Conservation (phyloP, 1,284 basidiomycete species). For the Sanghuangporus weigelae region DNA sequence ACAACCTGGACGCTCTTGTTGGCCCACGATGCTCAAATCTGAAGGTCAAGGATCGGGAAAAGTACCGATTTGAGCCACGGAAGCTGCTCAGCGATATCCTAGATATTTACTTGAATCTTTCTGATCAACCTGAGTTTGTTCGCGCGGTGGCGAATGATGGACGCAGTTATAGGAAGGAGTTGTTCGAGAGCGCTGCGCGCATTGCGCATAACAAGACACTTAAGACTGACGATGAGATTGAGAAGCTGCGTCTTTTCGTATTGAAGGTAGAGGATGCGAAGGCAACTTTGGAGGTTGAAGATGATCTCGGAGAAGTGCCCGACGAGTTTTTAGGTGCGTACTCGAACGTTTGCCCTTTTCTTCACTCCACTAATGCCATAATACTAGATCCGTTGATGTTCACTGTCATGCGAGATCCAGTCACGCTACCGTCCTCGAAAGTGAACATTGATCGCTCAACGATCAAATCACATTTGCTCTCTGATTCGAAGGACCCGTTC, state of each 20-base stretch:
- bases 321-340: slow-evolving; percentile 88
- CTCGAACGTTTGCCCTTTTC: slow-evolving; percentile 5
- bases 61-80: slow-evolving; percentile 87
- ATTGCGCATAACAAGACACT: slow-evolving; percentile 66
- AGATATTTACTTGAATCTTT: slow-evolving; percentile 89
- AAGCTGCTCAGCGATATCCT: slow-evolving; percentile 83
- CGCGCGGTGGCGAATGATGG: slow-evolving; percentile 90
- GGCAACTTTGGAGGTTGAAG: slow-evolving; percentile 77
- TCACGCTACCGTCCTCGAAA: slow-evolving; percentile 82
- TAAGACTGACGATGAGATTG: slow-evolving; percentile 80
- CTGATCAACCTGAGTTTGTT: slow-evolving; percentile 77
- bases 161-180: slow-evolving; percentile 80
- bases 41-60: slow-evolving; percentile 82
- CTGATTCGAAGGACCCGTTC: slow-evolving; percentile 89
- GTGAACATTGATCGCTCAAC: slow-evolving; percentile 85
- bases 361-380: slow-evolving; percentile 13
- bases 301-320: slow-evolving; percentile 90
- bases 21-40: slow-evolving; percentile 85
- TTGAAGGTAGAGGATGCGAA: slow-evolving; percentile 82
- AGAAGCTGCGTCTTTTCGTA: slow-evolving; percentile 69
- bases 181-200: slow-evolving; percentile 79
- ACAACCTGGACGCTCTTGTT: slow-evolving; percentile 87
- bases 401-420: slow-evolving; percentile 95
- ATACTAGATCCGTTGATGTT: slow-evolving; percentile 84
- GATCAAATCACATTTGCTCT: slow-evolving; percentile 93